Evolutionary conservation across 2,329 filamentous ascomycete species (phyloP).

Genomic region (Fusarium redolens): DNA sequence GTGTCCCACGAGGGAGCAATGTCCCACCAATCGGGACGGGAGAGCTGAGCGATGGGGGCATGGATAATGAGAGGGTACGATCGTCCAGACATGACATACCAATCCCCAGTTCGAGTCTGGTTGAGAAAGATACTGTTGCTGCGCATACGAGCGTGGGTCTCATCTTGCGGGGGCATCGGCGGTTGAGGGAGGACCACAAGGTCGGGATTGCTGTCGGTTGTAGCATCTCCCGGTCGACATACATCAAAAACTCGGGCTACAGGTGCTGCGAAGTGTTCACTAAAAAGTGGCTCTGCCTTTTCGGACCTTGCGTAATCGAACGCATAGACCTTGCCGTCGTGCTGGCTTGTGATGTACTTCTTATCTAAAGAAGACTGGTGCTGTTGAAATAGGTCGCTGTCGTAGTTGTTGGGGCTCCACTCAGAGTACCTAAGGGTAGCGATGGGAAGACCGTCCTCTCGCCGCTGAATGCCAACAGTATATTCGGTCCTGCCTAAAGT

Average conservation of each 20-base stretch:
- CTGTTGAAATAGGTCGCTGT: slow-evolving; percentile 86
- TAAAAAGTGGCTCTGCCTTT: slow-evolving; percentile 69
- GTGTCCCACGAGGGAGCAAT: slow-evolving; percentile 53
- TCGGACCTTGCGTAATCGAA: slow-evolving; percentile 73
- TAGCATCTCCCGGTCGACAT: slow-evolving; percentile 76
- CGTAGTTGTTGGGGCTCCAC: slow-evolving; percentile 92
- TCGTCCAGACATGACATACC: slow-evolving; percentile 92
- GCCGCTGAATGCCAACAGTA: slow-evolving; percentile 84
- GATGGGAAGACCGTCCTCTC: slow-evolving; percentile 78
- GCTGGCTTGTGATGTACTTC: slow-evolving; percentile 87
- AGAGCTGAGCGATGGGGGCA: slow-evolving; percentile 61
- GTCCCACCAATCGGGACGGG: slow-evolving; percentile 62
- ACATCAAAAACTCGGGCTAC: slow-evolving; percentile 92
- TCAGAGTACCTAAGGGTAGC: slow-evolving; percentile 94
- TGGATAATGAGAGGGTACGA: slow-evolving; percentile 88
- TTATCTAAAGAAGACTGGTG: slow-evolving; percentile 85
- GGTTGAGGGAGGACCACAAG: slow-evolving; percentile 91
- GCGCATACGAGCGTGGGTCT: slow-evolving; percentile 63
- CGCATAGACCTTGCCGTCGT: slow-evolving; percentile 85
- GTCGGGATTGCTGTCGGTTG: slow-evolving; percentile 73
- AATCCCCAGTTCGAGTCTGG: slow-evolving; percentile 84
- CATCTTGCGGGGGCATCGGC: slow-evolving; percentile 67
- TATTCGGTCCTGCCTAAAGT: slow-evolving; percentile 91
- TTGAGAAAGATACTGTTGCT: slow-evolving; percentile 84
- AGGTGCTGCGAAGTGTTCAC: slow-evolving; percentile 77